Conservation (phyloP, 106 monocot genomes). For the Allium sativum region DNA sequence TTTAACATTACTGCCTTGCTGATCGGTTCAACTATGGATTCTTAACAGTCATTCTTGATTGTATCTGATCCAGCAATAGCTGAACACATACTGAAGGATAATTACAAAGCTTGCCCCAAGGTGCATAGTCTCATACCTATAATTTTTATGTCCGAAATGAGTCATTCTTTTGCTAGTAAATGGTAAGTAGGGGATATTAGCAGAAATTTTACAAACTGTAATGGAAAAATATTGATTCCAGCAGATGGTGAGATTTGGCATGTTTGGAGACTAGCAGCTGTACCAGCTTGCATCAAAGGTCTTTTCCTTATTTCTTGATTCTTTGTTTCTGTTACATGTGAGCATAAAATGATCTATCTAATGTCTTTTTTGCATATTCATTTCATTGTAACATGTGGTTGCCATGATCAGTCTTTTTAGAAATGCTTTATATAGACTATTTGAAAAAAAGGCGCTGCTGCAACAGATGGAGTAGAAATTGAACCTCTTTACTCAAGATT, state of each 20-base stretch:
- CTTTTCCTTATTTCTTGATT: not conserved
- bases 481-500: constrained; percentile 87
- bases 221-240: constrained; percentile 95
- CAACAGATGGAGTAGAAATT: constrained; percentile 89
- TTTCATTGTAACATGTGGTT: constrained; percentile 56
- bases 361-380: not conserved
- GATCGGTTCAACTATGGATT: not conserved
- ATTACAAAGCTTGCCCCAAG: constrained; percentile 91
- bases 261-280: constrained; percentile 63
- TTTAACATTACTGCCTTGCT: not conserved
- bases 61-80: constrained; percentile 88
- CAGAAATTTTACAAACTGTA: constrained; percentile 88
- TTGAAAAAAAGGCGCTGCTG: constrained; percentile 72
- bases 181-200: constrained; percentile 62
- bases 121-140: constrained; percentile 14
- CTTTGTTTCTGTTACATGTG: not conserved
- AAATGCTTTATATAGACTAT: constrained; percentile 63
- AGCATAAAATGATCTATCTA: not conserved
- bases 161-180: too few species aligned
- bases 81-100: constrained; percentile 79
- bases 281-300: constrained; percentile 97
- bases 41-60: constrained; percentile 70
- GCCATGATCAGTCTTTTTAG: constrained; percentile 81
- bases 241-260: constrained; percentile 88
- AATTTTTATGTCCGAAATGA: not conserved